Evolutionary conservation across 2,329 filamentous ascomycete genomes (phyloP), one percentile per base, ranked within the genome.

Genomic region (Alternaria ventricosa): DNA sequence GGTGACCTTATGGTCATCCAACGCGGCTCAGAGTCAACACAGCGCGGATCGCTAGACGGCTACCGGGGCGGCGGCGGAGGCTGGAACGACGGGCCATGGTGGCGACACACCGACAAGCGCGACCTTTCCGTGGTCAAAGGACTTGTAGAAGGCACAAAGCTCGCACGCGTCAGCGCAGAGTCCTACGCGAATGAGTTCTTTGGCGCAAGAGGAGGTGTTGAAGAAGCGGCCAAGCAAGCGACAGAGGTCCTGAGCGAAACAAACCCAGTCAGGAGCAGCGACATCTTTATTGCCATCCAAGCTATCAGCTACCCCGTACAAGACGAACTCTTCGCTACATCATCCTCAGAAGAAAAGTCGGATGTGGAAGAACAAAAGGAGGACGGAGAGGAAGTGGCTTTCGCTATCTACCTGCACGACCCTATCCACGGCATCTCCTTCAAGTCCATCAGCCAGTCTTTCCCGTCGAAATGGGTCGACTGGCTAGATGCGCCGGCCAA

Each of bases 81-180:
- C 65, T 99, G 96, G 94, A 91, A 89, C 51, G 95, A 98, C 73
- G 96, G 96, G 0, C 96, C 96, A 4, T 99, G 96, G 96, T 99
- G 96, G 95, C 89, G 94, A 69, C 89, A 89, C 79, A 85, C 83
- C 53, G 83, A 86, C 22, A 87, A 90, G 60, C 90, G 96, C 60
- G 92, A 93, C 72, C 85, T 98, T 8, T 92, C 93, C 56, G 84
- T 91, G 2, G 90, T 98, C 54, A 90, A 89, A 67, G 95, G 96
- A 12, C 81, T 96, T 0, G 86, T 90, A 12, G 95, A 97, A 79
- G 96, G 93, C 61, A 96, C 93, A 20, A 97, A 98, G 82, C 89
- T 99, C 25, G 94, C 92, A 64, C 89, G 94, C 49, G 96, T 93
- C 49, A 92, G 90, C 73, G 96, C 95, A 10, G 96, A 99, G 80